A percentile compares a stretch with the other conserved stretches of the same genome.
Conservation (phyloP, 768 basidiomycete genomes). For the Mycena floridula region DNA sequence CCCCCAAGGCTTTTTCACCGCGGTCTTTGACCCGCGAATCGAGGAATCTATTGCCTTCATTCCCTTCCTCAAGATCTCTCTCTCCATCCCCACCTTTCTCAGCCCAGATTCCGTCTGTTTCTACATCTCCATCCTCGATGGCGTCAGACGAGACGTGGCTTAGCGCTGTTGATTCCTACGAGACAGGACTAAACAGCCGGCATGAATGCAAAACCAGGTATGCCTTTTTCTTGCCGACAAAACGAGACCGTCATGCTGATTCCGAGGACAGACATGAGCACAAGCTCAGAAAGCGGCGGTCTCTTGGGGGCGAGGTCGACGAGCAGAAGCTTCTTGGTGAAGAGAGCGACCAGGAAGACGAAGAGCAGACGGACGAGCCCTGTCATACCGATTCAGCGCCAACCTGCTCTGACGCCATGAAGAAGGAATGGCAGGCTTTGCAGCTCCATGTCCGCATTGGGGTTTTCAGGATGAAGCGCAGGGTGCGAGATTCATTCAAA, state of each 20-base stretch:
- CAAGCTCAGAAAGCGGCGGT: conserved; percentile 4
- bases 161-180: conserved; percentile 1
- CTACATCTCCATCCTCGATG: conserved; percentile 4
- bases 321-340: background rate
- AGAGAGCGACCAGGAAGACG: conserved; percentile 6
- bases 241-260: too few relatives aligned
- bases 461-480: conserved; percentile 43
- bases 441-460: conserved; percentile 49
- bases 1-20: conserved; percentile 6
- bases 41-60: conserved; percentile 3
- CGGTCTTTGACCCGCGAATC: conserved; percentile 4
- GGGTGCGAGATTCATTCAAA: conserved; percentile 17
- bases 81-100: conserved; percentile 4
- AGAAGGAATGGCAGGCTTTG: conserved; percentile 58
- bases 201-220: conserved; percentile 1
- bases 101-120: conserved; percentile 1
- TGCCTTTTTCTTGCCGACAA: conserved; percentile 1
- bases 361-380: background rate
- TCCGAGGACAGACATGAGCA: conserved; percentile 5
- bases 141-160: conserved; percentile 2
- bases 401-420: conserved; percentile 39
- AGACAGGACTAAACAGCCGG: too few relatives aligned
- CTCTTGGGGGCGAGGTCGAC: background rate
- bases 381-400: conserved; percentile 3
- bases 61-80: conserved; percentile 3